Evolutionary conservation across 2,329 filamentous ascomycete species (phyloP), one percentile per base, ranked within the genome.

Genomic region (Colletotrichum gigasporum): DNA sequence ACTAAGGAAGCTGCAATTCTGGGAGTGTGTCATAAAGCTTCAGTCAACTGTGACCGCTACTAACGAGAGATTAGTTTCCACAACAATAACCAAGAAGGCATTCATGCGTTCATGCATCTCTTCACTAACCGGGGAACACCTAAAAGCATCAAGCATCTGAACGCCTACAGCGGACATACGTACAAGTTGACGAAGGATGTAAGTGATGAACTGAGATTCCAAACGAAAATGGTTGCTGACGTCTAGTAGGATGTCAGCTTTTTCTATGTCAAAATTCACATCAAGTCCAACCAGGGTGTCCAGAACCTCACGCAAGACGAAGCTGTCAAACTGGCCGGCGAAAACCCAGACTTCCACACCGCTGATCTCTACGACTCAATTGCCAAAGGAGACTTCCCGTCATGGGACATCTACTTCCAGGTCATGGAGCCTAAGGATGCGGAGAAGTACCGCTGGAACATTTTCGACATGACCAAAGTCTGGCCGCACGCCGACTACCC

Each of bases 381-480:
- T 65, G 75, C 76, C 37, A 67, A 67, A 5, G 76, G 79, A n/a
- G 71, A 83, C 34, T 78, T 70, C 59, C 81, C 82, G 0, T 75
- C 73, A 2, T 85, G 85, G 84, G 83, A 78, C 9, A 72, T 84
- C 9, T 81, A 79, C 66, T 71, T 86, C 2, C 84, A 87, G 70
- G 77, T 83, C 41, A 84, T 87, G 76, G 75, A 78, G 10, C 80
- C 82, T 0, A 73, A 81, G 57, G 76, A 85, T 52, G 82, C 83
- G 4, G 80, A 81, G 53, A 78, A 67, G 2, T 80, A 80, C 57
- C 74, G 76, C 5, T 79, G 78, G 69, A 81, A 84, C 64, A 78
- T 86, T 50, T 85, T 87, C 68, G 85, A 88, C 70, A 77, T 82
- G 58, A 87, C 85, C 12, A 83, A 85, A 65, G 79, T 82, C 42